These are phyloP conservation scores for Coemansia brasiliensis DNA, from an alignment of 192 early-diverging fungal genomes.

Conservation along the genomic window DNA sequence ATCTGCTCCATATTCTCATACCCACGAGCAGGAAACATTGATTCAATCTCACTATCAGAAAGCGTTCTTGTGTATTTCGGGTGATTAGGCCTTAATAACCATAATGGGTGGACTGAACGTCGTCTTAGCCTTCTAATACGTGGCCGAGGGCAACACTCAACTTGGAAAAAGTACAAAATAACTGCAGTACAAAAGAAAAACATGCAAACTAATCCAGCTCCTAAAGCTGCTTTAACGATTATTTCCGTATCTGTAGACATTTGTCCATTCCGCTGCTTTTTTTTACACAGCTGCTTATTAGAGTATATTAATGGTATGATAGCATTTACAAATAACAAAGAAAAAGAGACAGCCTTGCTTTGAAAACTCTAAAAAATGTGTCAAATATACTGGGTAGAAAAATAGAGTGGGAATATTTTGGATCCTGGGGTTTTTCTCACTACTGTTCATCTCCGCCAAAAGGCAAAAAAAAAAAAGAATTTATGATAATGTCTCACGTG, in stretches of 20 bases:
- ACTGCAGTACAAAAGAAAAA: slow-evolving; percentile 16
- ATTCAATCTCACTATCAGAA: slow-evolving; percentile 21
- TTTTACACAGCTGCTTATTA: too few species aligned
- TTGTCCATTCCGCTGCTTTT: background rate
- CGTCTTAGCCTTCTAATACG: slow-evolving; percentile 6
- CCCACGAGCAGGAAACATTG: slow-evolving; percentile 8
- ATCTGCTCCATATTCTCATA: background rate
- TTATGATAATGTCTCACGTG: background rate
- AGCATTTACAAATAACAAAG: slow-evolving; percentile 7
- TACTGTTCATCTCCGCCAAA: background rate
- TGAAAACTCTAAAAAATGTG: too few species aligned
- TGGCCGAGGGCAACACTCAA: slow-evolving; percentile 19
- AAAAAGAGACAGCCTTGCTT: too few species aligned
- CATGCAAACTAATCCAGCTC: slow-evolving; percentile 20
- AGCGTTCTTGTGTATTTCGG: background rate
- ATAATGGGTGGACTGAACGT: slow-evolving; percentile 2
- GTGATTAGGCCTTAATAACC: background rate
- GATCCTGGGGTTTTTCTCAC: background rate
- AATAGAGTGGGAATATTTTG: background rate
- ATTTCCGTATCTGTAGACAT: slow-evolving; percentile 15
- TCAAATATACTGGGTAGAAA: too few species aligned
- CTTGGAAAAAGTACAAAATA: slow-evolving; percentile 27
- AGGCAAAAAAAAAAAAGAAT: too few species aligned
- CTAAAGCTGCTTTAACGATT: slow-evolving; percentile 34
- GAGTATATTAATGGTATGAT: too few species aligned